Base-by-base conservation (phyloP, 352 stramenopile genomes). In the Ophiocytium majus region DNA sequence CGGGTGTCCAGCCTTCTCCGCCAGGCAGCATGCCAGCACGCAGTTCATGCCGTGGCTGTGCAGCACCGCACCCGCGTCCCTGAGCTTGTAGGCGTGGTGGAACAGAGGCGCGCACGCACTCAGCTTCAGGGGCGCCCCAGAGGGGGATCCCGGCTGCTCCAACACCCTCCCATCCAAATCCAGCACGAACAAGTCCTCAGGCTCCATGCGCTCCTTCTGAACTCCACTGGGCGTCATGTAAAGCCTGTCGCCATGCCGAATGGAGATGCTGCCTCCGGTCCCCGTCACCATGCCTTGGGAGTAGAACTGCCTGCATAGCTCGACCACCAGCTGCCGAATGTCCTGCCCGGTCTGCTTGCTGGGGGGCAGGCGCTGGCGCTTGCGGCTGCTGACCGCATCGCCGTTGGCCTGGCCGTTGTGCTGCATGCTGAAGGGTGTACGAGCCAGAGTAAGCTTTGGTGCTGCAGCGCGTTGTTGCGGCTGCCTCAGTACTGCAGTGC, bases 161-260 rank as follows among this genome's bases (percentile, higher is more conserved):
- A 83, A 63, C 17, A 86, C 37, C 1, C 9, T 79, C 32, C 64
- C 79, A 19, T 83, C 36, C 36, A 82, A 63, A 50, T 89, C 94
- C 31, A 98, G 91, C 87, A 98, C 92, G 89, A 98, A 98, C 5
- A 98, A 90, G 82, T 98, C 95, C 82, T 98, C 93, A 0, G 95
- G 94, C 57, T 95, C 88, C 82, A 98, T 96, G 81, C 96, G 94
- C 90, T 99, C 96, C 89, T 98, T 98, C 80, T 97, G 94, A 63
- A 98, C 94, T n/a, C 95, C 95, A 14, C 93, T 97, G 1, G 96
- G 96, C 34, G 95, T 97, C 90, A 98, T 96, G 92, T 96, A 98
- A 76, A 98, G 94, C 57, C 94, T 92, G 86, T 95, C 97, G 14
- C 94, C 94, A 33, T 94, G 91, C 32, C 95, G 93, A 76, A 98